Conservation (phyloP, 1,284 basidiomycete genomes). For the Leccinum insolens region DNA sequence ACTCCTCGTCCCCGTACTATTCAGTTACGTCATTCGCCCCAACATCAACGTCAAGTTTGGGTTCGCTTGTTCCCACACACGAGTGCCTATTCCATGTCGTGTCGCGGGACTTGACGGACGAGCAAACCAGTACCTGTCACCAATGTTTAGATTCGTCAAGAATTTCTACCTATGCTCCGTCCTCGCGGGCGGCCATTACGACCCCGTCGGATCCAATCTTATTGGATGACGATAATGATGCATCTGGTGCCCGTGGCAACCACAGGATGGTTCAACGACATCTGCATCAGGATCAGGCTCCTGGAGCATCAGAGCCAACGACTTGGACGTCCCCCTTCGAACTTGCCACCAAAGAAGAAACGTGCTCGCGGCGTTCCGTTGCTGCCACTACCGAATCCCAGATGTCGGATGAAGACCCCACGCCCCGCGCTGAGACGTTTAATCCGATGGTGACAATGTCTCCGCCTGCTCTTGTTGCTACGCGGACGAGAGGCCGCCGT, state of each 20-base stretch:
- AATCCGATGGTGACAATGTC: neutral
- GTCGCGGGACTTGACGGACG: constrained; percentile 13
- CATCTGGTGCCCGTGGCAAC: constrained; percentile 6
- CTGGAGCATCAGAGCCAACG: neutral
- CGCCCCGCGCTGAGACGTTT: constrained; percentile 28
- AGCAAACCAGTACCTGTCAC: neutral
- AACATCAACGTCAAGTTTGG: constrained; percentile 33
- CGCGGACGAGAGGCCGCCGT: constrained; percentile 4
- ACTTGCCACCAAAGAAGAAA: neutral
- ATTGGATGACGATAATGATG: constrained; percentile 9
- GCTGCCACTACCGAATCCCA: constrained; percentile 6
- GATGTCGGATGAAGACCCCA: constrained; percentile 27
- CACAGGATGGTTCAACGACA: constrained; percentile 2
- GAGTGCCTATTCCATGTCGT: constrained; percentile 29
- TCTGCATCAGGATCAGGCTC: constrained; percentile 1
- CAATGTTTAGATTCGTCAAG: constrained; percentile 2
- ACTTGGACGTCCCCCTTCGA: constrained; percentile 7
- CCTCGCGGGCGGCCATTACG: neutral
- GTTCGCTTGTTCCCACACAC: constrained; percentile 31
- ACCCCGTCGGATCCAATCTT: constrained; percentile 10
- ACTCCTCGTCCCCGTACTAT: constrained; percentile 10
- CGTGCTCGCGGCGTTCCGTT: constrained; percentile 12
- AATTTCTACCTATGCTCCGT: neutral
- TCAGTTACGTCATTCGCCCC: constrained; percentile 21
- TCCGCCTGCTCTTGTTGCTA: neutral